Conservation (phyloP, 345 rosid genomes). For the Populus nigra region DNA sequence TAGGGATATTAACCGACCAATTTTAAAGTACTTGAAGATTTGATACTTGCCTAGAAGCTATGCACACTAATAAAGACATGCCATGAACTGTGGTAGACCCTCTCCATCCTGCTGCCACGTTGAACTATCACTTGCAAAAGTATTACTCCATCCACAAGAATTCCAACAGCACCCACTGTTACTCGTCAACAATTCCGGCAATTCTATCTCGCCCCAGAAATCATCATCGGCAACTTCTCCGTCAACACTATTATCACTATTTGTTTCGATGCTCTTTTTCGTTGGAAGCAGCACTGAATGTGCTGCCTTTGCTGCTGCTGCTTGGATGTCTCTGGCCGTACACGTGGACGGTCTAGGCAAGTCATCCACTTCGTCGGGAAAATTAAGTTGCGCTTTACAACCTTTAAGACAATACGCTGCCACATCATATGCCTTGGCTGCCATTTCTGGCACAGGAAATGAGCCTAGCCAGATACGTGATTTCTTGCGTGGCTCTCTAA, state of each 20-base stretch:
- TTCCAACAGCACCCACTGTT: constrained; percentile 32
- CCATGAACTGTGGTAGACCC: constrained; percentile 38
- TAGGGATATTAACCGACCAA: background rate
- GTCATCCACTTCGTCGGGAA: constrained; percentile 63
- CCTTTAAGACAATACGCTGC: constrained; percentile 77
- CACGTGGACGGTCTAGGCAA: constrained; percentile 58
- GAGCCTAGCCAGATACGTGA: constrained; percentile 88
- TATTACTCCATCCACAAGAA: constrained; percentile 33
- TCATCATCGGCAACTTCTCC: constrained; percentile 39
- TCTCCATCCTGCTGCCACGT: constrained; percentile 59
- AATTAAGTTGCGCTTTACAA: constrained; percentile 72
- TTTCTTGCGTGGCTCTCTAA: constrained; percentile 80
- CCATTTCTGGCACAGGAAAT: constrained; percentile 81
- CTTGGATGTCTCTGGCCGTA: constrained; percentile 70
- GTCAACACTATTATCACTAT: background rate
- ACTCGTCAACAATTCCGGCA: constrained; percentile 53
- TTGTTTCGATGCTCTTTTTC: constrained; percentile 13
- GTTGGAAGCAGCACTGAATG: constrained; percentile 24
- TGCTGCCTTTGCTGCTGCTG: constrained; percentile 74
- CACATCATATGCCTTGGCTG: constrained; percentile 79
- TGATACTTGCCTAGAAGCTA: background rate
- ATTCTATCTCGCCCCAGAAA: constrained; percentile 75
- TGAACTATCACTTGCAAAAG: constrained; percentile 30
- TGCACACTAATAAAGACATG: constrained; percentile 38
- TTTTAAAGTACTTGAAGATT: background rate